Base-by-base conservation (phyloP, 2,329 filamentous ascomycete species). In the Aspergillus neoniger region DNA sequence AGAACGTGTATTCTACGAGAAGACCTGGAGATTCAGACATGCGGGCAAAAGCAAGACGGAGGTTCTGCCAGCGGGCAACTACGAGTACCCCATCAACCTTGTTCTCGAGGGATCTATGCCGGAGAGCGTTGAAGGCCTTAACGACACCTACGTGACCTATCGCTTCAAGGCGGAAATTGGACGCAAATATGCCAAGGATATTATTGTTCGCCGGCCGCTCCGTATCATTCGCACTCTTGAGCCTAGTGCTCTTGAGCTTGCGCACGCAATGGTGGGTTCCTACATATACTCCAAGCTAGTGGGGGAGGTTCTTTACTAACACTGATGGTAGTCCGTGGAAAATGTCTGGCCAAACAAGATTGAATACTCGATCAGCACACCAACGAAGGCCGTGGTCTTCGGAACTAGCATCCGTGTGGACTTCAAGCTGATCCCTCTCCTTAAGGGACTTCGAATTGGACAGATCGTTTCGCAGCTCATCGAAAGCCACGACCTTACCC, bases 271-370 rank as follows among this genome's bases (percentile, higher is more conserved):
- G 91, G 91, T 81, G 71, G 48, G 6, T 5, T 6, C 12, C 15
- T 15, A 15, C 32, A 36, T 14, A 8, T 44, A 5, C 19, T 28
- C 12, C 5, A 25, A 5, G 38, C 19, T 41, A 7, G 17, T 25
- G 52, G 21, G 38, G 36, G 23, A 14, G 28, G 28, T 25, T 14
- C 23, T 53, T 48, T 38, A 51, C 68, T 71, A 54, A 72, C 64
- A 25, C 19, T 41, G 43, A 56, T n/a, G 57, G 21, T 59, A 85
- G 81, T 84, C 91, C 64, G 93, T 98, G 65, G 93, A 97, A 77
- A 97, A 97, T 72, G 90, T 96, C 65, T 99, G 95, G 95, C 91
- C 92, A 5, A 95, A 96, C 80, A 99, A 99, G 81, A 86, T 98
- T 69, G 91, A 96, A 74, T 99, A 99, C 79, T 94, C 92, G 30